Conservation (phyloP, 2,329 filamentous ascomycete genomes). For the Penicillium sp. region DNA sequence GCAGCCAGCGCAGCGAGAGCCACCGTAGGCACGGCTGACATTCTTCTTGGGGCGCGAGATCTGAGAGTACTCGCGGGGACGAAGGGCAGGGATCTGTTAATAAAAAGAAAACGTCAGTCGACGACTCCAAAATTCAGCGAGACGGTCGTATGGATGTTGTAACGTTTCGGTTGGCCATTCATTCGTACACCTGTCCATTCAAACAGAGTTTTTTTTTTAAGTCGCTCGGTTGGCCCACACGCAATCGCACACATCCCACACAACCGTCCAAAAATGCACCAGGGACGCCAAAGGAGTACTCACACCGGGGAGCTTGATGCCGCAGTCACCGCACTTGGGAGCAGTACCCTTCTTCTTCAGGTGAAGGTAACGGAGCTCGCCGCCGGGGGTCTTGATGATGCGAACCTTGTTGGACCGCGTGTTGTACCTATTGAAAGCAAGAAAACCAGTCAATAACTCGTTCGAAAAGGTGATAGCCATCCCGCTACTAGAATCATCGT, state of each 20-base stretch:
- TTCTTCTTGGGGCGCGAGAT: slow-evolving; percentile 99
- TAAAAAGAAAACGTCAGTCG: slow-evolving; percentile 16
- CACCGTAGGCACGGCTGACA: slow-evolving; percentile 96
- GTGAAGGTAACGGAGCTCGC: slow-evolving; percentile 92
- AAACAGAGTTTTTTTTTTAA: slow-evolving; percentile 13
- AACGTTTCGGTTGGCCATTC: slow-evolving; percentile 14
- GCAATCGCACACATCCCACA: slow-evolving; percentile 17
- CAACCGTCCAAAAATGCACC: slow-evolving; percentile 10
- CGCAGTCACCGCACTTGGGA: slow-evolving; percentile 99
- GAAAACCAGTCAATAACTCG: slow-evolving; percentile 34
- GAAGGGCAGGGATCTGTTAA: slow-evolving; percentile 82
- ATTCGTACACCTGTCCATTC: slow-evolving; percentile 7
- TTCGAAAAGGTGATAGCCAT: slow-evolving; percentile 10
- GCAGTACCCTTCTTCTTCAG: slow-evolving; percentile 99
- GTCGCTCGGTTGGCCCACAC: slow-evolving; percentile 13
- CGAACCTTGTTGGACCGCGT: slow-evolving; percentile 96
- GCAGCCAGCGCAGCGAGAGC: slow-evolving; percentile 97
- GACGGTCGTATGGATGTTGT: slow-evolving; percentile 6
- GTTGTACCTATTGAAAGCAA: slow-evolving; percentile 72
- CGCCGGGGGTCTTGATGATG: slow-evolving; percentile 93
- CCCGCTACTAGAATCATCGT: slow-evolving; percentile 12
- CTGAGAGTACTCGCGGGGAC: slow-evolving; percentile 94
- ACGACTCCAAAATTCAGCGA: slow-evolving; percentile 1
- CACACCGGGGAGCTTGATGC: slow-evolving; percentile 95
- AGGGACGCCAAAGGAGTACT: slow-evolving; percentile 51